A percentile compares a stretch with the other conserved stretches of the same genome.
Evolutionary conservation across 2,329 filamentous ascomycete genomes (phyloP).

Genomic region (Pseudogymnoascus sp.): DNA sequence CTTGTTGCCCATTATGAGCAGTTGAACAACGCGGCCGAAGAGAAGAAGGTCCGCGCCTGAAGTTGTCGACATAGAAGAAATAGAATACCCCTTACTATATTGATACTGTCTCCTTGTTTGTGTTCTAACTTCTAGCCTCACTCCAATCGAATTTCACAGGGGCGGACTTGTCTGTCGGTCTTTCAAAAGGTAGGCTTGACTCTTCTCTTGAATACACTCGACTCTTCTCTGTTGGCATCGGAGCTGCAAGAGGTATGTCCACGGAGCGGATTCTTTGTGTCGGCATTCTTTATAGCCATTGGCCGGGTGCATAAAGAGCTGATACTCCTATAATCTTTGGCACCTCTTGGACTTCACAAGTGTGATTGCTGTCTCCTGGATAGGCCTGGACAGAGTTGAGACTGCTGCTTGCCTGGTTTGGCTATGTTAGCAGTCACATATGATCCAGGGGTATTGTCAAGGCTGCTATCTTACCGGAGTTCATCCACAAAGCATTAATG

Average conservation of each 20-base stretch:
- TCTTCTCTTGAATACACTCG: background rate
- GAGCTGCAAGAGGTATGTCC: background rate
- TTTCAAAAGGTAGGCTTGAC: background rate
- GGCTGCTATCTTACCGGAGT: background rate
- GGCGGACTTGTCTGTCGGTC: background rate
- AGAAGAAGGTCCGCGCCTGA: conserved; percentile 37
- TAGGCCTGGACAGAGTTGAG: background rate
- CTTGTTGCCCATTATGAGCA: conserved; percentile 56
- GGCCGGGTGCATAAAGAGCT: background rate
- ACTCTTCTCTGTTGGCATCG: background rate
- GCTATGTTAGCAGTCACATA: background rate
- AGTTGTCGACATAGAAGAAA: conserved; percentile 10
- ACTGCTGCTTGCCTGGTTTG: background rate
- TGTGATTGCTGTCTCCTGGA: background rate
- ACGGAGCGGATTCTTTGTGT: background rate
- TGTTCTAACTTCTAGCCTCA: background rate
- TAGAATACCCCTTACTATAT: conserved; percentile 11
- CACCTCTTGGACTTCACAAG: background rate
- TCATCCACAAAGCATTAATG: background rate
- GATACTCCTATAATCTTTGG: background rate
- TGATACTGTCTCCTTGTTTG: background rate
- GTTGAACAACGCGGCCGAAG: conserved; percentile 47
- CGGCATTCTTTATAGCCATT: background rate
- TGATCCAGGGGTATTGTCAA: background rate
- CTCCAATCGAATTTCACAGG: background rate